These are phyloP conservation scores for Podila verticillata DNA, from an alignment of 192 early-diverging fungal genomes.

Conservation along the genomic window DNA sequence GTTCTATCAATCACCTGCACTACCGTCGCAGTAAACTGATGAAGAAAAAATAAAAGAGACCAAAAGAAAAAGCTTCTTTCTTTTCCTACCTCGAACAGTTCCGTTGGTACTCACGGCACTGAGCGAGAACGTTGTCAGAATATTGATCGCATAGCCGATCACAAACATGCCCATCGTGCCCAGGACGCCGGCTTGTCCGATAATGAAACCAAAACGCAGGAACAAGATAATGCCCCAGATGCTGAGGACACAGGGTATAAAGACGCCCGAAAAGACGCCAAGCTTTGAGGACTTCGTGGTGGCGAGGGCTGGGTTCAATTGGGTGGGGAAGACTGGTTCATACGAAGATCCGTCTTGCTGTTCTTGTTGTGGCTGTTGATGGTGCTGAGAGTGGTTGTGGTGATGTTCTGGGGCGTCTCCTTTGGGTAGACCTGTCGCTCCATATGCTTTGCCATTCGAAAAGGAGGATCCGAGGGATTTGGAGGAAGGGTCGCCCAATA, in stretches of 20 bases:
- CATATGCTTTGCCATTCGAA: neutral
- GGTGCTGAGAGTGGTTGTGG: neutral
- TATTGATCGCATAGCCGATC: slow-evolving; percentile 67
- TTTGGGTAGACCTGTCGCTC: neutral
- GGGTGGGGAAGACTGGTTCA: slow-evolving; percentile 30
- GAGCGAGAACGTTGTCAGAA: slow-evolving; percentile 71
- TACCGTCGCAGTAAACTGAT: too few relatives aligned
- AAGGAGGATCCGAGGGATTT: too few relatives aligned
- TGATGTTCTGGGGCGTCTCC: neutral
- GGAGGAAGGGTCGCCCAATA: neutral
- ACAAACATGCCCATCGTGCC: slow-evolving; percentile 70
- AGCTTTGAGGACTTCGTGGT: slow-evolving; percentile 60
- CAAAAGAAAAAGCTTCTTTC: neutral
- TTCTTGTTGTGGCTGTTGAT: neutral
- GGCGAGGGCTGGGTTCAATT: slow-evolving; percentile 34
- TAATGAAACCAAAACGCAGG: slow-evolving; percentile 74
- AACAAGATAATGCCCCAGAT: slow-evolving; percentile 81
- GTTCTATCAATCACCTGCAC: too few relatives aligned
- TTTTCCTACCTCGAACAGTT: slow-evolving; percentile 56
- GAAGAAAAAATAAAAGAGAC: neutral
- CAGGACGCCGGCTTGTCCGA: slow-evolving; percentile 69
- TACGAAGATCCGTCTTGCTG: neutral
- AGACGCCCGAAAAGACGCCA: slow-evolving; percentile 76
- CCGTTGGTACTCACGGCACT: slow-evolving; percentile 79
- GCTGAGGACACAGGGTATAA: slow-evolving; percentile 70